These are phyloP conservation scores for Colletotrichum musicola DNA, from an alignment of 2,329 filamentous ascomycete species.

Conservation along the genomic window DNA sequence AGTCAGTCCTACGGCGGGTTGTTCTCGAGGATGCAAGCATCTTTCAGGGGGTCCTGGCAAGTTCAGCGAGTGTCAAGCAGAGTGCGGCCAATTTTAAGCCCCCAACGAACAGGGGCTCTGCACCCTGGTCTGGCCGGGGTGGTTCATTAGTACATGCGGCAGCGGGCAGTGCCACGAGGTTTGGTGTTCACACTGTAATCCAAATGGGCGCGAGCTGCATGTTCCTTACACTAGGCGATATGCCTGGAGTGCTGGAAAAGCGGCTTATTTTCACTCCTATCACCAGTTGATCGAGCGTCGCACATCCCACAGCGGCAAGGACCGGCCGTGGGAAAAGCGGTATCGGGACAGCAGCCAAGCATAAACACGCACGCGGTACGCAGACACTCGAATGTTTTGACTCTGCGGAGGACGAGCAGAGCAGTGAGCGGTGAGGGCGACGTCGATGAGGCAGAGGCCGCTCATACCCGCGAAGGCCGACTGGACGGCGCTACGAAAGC, in stretches of 20 bases:
- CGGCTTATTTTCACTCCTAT: constrained; percentile 31
- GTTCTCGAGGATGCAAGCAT: constrained; percentile 24
- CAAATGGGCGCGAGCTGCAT: constrained; percentile 26
- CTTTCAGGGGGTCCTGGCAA: constrained; percentile 15
- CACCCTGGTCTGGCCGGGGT: constrained; percentile 11
- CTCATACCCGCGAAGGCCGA: constrained; percentile 14
- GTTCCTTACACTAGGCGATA: constrained; percentile 22
- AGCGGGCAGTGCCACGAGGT: not conserved
- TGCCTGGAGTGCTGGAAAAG: constrained; percentile 10
- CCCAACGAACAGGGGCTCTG: constrained; percentile 28
- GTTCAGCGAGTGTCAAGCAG: constrained; percentile 23
- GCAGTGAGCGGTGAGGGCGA: constrained; percentile 27
- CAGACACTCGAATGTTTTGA: not conserved
- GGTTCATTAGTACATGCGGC: constrained; percentile 1
- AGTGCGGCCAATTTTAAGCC: constrained; percentile 33
- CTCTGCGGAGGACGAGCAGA: not conserved
- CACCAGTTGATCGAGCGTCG: constrained; percentile 18
- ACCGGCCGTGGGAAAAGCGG: constrained; percentile 9
- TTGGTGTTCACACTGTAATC: constrained; percentile 4
- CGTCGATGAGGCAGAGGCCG: constrained; percentile 8
- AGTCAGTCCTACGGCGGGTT: constrained; percentile 11
- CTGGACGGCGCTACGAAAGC: not conserved
- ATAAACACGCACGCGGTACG: constrained; percentile 14
- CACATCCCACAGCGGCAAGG: constrained; percentile 27
- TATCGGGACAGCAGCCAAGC: constrained; percentile 1